Base-by-base conservation (phyloP, 345 rosid species). In the Salix dunnii region DNA sequence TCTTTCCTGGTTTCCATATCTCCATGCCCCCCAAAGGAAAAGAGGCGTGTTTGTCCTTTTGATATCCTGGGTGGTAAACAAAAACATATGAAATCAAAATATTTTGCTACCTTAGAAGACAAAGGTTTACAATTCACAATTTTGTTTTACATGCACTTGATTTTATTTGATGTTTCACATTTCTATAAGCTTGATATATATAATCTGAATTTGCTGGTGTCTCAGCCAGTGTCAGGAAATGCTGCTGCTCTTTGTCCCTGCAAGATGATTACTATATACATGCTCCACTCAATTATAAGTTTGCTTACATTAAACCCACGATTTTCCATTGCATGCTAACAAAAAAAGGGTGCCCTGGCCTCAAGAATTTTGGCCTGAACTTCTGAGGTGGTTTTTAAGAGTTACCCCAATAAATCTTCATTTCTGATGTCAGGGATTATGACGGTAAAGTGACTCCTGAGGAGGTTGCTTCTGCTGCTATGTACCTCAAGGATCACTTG, bases 391-490 rank as follows among this genome's bases (percentile, higher is more conserved):
- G 30, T 7, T 49, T 49, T 71, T 77, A 25, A 25, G 33, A 71
- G 12, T 48, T 35, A 18, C 25, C 25, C 70, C 48, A 62, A 53
- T 38, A 71, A 74, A 65, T 65, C 25, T 81, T 27, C 71, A 66
- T 55, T 78, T 67, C 73, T 74, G 72, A 63, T 80, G 49, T 62
- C 91, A 96, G 96, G 84, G 99, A 96, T 82, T 91, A 89, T 69
- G 97, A 93, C 71, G 98, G 98, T 40, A 96, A 96, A 83, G 97
- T 94, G 80, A 88, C 92, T 81, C 90, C 94, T 36, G 98, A 96
- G 74, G 98, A 96, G 82, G 99, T 96, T 62, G 97, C 97, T 63
- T 83, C 92, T 35, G 98, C 98, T 33, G 96, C 97, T 2, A 85
- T 83, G 87, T 93, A 85, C 85, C 85, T 96, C 17, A 93, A 93